A percentile compares a stretch with the other conserved stretches of the same genome.
These are phyloP conservation scores for Hypoxylon fragiforme DNA, from an alignment of 495 filamentous ascomycete genomes.

Conservation along the genomic window DNA sequence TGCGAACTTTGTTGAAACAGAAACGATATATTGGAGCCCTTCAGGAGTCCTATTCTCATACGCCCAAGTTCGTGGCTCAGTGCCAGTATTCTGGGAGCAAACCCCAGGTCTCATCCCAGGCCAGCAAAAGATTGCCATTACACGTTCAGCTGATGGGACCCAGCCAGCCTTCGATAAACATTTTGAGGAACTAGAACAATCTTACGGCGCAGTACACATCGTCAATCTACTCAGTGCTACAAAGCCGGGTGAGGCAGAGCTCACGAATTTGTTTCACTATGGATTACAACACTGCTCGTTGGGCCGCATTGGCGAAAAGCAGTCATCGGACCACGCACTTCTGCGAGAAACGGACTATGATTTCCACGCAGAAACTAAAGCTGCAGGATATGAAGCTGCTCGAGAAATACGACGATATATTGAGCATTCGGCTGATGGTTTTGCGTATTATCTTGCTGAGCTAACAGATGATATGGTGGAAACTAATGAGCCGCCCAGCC, in stretches of 20 bases:
- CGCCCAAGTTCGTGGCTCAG: slow-evolving; percentile 85
- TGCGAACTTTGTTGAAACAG: slow-evolving; percentile 78
- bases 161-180: slow-evolving; percentile 96
- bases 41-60: slow-evolving; percentile 86
- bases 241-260: slow-evolving; percentile 78
- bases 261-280: slow-evolving; percentile 74
- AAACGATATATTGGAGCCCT: slow-evolving; percentile 73
- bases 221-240: slow-evolving; percentile 89
- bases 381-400: slow-evolving; percentile 85
- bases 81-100: slow-evolving; percentile 98
- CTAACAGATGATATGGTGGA: slow-evolving; percentile 56
- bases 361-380: slow-evolving; percentile 91
- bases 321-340: slow-evolving; percentile 66
- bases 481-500: slow-evolving; percentile 32
- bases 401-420: slow-evolving; percentile 75
- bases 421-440: slow-evolving; percentile 74
- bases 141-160: slow-evolving; percentile 85
- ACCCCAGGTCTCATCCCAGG: slow-evolving; percentile 81
- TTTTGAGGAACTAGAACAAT: slow-evolving; percentile 77
- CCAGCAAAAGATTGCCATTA: slow-evolving; percentile 93
- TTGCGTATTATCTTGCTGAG: slow-evolving; percentile 88
- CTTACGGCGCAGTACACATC: slow-evolving; percentile 87
- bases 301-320: slow-evolving; percentile 50
- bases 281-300: slow-evolving; percentile 73
- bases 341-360: slow-evolving; percentile 84